Conservation (phyloP, 352 stramenopile genomes). For the Phytophthora chlamydospora region DNA sequence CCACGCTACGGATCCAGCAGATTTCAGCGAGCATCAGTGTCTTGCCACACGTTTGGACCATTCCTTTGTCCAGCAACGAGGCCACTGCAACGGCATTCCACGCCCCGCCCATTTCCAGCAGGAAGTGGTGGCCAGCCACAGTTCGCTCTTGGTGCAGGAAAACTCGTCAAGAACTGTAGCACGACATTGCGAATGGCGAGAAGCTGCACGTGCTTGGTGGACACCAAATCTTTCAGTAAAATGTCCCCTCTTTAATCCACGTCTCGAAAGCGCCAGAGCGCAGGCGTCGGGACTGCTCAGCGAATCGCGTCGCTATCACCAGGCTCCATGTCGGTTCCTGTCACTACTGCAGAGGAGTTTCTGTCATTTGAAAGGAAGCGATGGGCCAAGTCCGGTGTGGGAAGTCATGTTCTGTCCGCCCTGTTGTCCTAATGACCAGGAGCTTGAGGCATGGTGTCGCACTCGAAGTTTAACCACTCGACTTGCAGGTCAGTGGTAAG, state of each 20-base stretch:
- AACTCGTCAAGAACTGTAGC: slow-evolving; percentile 15
- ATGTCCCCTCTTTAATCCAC: slow-evolving; percentile 25
- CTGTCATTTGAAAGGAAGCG: no score
- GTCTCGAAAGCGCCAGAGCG: no score
- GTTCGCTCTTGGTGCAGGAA: slow-evolving; percentile 30
- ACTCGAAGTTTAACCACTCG: no score
- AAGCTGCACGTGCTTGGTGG: slow-evolving; percentile 27
- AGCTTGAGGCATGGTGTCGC: no score
- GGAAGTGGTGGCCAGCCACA: slow-evolving; percentile 17
- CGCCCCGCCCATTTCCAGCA: slow-evolving; percentile 21
- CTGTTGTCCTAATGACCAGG: no score
- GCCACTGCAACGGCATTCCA: slow-evolving; percentile 29
- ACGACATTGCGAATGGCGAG: slow-evolving; percentile 17
- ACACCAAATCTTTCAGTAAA: slow-evolving; percentile 26
- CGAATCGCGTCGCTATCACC: no score
- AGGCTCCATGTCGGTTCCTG: no score
- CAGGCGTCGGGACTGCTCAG: no score
- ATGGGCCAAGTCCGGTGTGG: no score
- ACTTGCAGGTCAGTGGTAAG: no score
- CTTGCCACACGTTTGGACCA: slow-evolving; percentile 23
- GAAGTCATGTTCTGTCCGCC: no score
- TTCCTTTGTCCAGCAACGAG: slow-evolving; percentile 28
- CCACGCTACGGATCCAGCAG: slow-evolving; percentile 31
- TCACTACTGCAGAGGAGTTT: no score
- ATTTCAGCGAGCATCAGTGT: slow-evolving; percentile 27